Percentiles rank a stretch among this genome's conserved stretches.
phyloP scores from a whole-genome alignment of 352 stramenopile species.

The Aphanomyces astaci region DNA sequence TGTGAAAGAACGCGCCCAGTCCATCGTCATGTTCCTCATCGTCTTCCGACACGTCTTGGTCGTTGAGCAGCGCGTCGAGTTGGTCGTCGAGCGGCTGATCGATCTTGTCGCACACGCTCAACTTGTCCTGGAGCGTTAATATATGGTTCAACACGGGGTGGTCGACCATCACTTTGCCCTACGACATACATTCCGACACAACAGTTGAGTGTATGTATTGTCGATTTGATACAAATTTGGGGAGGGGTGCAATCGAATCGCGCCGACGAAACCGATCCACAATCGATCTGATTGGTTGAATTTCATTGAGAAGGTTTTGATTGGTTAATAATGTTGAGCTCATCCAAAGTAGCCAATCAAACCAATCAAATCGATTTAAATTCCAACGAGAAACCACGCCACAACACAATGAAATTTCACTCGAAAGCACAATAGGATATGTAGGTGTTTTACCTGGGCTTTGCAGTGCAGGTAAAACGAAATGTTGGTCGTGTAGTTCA shows the following conservation, averaged over 20 bases:
- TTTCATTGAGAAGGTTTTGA: too few species aligned
- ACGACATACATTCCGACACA: too few species aligned
- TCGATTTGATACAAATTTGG: too few species aligned
- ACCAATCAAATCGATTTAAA: too few species aligned
- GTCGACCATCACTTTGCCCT: constrained; percentile 64
- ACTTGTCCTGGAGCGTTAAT: constrained; percentile 65
- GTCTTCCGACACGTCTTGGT: constrained; percentile 41
- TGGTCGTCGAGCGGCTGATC: constrained; percentile 50
- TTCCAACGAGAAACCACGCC: too few species aligned
- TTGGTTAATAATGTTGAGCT: too few species aligned
- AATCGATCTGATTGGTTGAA: too few species aligned
- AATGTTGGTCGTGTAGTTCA: constrained; percentile 82
- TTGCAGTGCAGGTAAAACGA: constrained; percentile 79
- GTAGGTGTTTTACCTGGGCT: constrained; percentile 31
- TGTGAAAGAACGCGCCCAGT: constrained; percentile 65
- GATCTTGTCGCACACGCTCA: constrained; percentile 49
- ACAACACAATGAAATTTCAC: too few species aligned
- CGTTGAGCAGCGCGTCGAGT: constrained; percentile 56
- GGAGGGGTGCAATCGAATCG: too few species aligned
- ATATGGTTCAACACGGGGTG: constrained; percentile 74
- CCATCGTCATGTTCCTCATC: constrained; percentile 44
- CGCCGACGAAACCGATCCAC: too few species aligned
- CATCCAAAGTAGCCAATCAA: too few species aligned
- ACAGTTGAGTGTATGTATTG: too few species aligned
- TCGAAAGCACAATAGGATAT: neutral